Percentiles rank a stretch among this genome's conserved stretches.
These are phyloP conservation scores for Aspergillus sp. DNA, from an alignment of 2,329 filamentous ascomycete genomes.

Conservation along the genomic window DNA sequence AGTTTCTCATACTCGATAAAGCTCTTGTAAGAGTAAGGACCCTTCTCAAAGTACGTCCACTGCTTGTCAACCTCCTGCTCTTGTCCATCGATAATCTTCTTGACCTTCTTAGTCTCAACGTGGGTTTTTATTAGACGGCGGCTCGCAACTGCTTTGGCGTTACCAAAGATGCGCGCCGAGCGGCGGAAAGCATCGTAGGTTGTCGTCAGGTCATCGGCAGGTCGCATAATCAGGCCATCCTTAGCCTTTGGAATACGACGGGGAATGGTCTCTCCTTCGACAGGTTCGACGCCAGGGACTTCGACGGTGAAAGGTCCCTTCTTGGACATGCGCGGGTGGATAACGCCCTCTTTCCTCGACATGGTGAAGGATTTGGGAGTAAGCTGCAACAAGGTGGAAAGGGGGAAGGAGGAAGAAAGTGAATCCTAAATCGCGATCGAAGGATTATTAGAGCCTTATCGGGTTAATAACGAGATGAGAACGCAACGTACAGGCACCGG, in stretches of 20 bases:
- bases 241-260: slow-evolving; percentile 71
- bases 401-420: background rate
- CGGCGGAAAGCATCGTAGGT: slow-evolving; percentile 76
- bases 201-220: slow-evolving; percentile 69
- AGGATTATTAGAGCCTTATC: background rate
- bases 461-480: background rate
- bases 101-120: slow-evolving; percentile 82
- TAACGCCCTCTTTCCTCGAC: slow-evolving; percentile 30
- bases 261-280: slow-evolving; percentile 80
- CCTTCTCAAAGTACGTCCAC: slow-evolving; percentile 87
- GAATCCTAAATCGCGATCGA: background rate
- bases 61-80: slow-evolving; percentile 81
- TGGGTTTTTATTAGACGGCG: slow-evolving; percentile 76
- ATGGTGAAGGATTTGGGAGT: slow-evolving; percentile 23
- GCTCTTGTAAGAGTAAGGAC: slow-evolving; percentile 71
- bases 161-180: slow-evolving; percentile 63
- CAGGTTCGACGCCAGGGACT: slow-evolving; percentile 64
- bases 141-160: slow-evolving; percentile 66
- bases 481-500: slow-evolving; percentile 2
- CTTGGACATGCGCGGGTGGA: slow-evolving; percentile 57
- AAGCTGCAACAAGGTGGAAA: background rate
- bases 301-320: slow-evolving; percentile 75
- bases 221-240: slow-evolving; percentile 66
- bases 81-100: slow-evolving; percentile 82
- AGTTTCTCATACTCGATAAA: slow-evolving; percentile 77